phyloP scores from a whole-genome alignment of 345 rosid genomes.

The Populus davidiana region DNA sequence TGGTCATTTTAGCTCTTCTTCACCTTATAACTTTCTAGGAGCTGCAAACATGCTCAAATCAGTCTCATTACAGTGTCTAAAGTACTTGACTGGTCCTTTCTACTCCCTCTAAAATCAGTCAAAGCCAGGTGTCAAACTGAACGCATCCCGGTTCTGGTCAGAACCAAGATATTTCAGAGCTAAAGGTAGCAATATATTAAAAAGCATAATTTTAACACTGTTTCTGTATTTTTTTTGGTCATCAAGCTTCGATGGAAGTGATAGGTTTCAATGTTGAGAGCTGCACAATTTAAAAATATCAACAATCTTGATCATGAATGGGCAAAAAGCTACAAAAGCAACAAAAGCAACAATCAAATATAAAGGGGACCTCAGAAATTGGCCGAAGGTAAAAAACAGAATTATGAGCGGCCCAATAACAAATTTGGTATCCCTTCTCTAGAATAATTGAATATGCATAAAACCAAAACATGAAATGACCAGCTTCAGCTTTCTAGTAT shows the following conservation, averaged over 20 bases:
- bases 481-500: neutral
- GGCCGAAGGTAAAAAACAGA: constrained; percentile 26
- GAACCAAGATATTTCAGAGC: too few species aligned
- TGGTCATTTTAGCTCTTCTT: too few species aligned
- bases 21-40: too few species aligned
- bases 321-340: constrained; percentile 11
- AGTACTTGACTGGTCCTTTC: too few species aligned
- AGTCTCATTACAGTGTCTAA: too few species aligned
- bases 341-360: constrained; percentile 17
- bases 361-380: constrained; percentile 24
- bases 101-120: too few species aligned
- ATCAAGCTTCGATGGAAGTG: neutral
- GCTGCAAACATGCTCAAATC: too few species aligned
- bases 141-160: too few species aligned
- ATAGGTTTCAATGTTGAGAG: neutral
- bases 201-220: too few species aligned
- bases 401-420: constrained; percentile 25
- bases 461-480: constrained; percentile 22
- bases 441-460: constrained; percentile 17
- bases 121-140: too few species aligned
- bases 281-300: neutral
- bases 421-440: constrained; percentile 3
- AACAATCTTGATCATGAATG: neutral
- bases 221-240: too few species aligned
- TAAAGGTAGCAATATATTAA: too few species aligned